Evolutionary conservation across 768 basidiomycete species (phyloP).

Genomic region (Amanita subjunquillea): DNA sequence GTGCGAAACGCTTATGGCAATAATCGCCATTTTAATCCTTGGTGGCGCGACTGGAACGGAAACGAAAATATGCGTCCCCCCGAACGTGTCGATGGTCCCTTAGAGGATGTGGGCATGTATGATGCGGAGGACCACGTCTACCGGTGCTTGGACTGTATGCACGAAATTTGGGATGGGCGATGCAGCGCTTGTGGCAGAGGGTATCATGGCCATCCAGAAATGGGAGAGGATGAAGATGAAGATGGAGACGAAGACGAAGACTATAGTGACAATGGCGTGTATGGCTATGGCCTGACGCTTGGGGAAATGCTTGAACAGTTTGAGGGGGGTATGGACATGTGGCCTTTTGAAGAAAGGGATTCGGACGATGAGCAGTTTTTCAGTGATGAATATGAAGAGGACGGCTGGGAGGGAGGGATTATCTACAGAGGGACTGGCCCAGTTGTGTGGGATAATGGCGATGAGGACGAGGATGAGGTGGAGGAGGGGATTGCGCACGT

Average conservation of each 20-base stretch:
- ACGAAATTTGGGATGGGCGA: constrained; percentile 65
- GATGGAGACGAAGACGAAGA: constrained; percentile 15
- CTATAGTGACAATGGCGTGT: neutral
- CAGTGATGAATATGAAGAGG: neutral
- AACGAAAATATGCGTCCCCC: constrained; percentile 12
- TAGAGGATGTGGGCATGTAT: constrained; percentile 47
- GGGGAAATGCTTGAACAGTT: neutral
- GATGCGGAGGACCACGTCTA: constrained; percentile 73
- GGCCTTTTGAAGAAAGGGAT: neutral
- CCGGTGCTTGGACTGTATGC: constrained; percentile 65
- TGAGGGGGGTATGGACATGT: neutral
- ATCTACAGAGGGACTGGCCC: constrained; percentile 6
- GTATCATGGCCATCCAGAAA: constrained; percentile 42
- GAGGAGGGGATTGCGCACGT: constrained; percentile 5
- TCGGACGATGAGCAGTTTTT: neutral
- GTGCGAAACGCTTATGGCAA: constrained; percentile 3
- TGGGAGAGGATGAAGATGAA: constrained; percentile 23
- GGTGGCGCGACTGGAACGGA: constrained; percentile 4
- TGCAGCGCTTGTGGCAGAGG: constrained; percentile 53
- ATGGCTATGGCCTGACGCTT: neutral
- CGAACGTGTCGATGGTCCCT: constrained; percentile 16
- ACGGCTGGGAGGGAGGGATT: constrained; percentile 2
- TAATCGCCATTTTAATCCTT: neutral
- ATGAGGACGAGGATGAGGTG: constrained; percentile 1
- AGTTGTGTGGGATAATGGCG: neutral